Evolutionary conservation across 345 rosid species (phyloP), one percentile per base, ranked within the genome.

Genomic region (Rhodamnia argentea): DNA sequence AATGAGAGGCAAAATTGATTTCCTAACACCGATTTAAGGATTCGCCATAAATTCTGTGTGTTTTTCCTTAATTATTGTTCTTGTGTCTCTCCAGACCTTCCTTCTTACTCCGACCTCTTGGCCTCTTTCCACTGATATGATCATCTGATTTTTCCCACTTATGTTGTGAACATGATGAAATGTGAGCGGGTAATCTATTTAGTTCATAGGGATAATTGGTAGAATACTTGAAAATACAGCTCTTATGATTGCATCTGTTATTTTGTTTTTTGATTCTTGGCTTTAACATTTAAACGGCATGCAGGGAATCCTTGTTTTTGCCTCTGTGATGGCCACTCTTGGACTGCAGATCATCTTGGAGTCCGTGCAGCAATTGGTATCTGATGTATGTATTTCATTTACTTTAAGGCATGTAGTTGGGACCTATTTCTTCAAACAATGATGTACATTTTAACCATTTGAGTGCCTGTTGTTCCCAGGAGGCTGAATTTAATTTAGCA

Each of bases 281-380:
- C 50, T 10, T 86, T 32, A 82, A 47, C 32, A n/a, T 60, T 22
- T 24, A 59, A 84, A 75, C 86, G 82, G 56, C 89, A 15, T 83
- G 88, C 93, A 97, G 99, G 99, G 99, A 60, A 95, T 97, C 90
- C 98, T 97, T 85, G 99, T 97, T 82, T 97, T 97, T 92, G 99
- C 99, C 85, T 97, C 99, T 83, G 99, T 96, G 83, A 97, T 97
- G 99, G 99, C 99, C 83, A 97, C 99, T 87, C 95, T 97, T 85
- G 99, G 99, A 75, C 91, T 97, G 91, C 99, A 97, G 90, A 97
- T 97, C 84, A 97, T 97, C 88, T 88, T 96, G 94, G 99, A 97
- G 92, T 97, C 99, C 37, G 52, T 91, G 13, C 98, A 92, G 70
- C 92, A 94, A 20, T 88, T 97, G 92, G 10, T 93, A 57, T 96